These are phyloP conservation scores for Saccharomycopsis malanga DNA, from an alignment of 805 yeast genomes.

Conservation along the genomic window DNA sequence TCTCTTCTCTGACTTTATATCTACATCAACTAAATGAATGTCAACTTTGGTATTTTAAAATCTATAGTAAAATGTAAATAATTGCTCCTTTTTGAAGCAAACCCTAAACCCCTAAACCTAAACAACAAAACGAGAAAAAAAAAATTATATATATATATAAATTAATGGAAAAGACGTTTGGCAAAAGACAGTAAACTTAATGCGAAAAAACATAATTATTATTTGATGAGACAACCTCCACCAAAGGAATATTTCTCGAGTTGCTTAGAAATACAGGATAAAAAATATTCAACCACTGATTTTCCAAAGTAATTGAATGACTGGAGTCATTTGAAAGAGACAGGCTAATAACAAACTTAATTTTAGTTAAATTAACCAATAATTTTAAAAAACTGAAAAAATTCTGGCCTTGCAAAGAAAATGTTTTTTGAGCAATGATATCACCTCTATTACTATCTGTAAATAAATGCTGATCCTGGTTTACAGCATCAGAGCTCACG, in stretches of 20 bases:
- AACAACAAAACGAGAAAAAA: too few relatives aligned
- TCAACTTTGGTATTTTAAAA: too few relatives aligned
- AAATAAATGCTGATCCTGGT: neutral
- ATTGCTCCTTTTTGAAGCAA: too few relatives aligned
- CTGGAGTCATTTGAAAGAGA: neutral
- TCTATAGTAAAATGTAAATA: too few relatives aligned
- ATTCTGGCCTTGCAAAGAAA: neutral
- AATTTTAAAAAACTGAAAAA: neutral
- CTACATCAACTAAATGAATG: too few relatives aligned
- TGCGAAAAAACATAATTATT: neutral
- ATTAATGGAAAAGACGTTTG: too few relatives aligned
- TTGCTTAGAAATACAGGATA: neutral
- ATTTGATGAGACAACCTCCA: neutral
- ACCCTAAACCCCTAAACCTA: too few relatives aligned
- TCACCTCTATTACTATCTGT: too few relatives aligned
- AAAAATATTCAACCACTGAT: neutral
- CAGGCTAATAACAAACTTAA: neutral
- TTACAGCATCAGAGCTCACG: neutral
- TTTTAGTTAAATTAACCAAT: neutral
- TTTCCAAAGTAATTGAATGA: too few relatives aligned
- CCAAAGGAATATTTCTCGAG: neutral
- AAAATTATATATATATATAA: too few relatives aligned
- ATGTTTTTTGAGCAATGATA: neutral
- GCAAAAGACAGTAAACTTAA: too few relatives aligned
- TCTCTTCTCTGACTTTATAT: too few relatives aligned